Evolutionary conservation across 2,329 filamentous ascomycete species (phyloP).

Genomic region (Ascochyta clinopodiicola): DNA sequence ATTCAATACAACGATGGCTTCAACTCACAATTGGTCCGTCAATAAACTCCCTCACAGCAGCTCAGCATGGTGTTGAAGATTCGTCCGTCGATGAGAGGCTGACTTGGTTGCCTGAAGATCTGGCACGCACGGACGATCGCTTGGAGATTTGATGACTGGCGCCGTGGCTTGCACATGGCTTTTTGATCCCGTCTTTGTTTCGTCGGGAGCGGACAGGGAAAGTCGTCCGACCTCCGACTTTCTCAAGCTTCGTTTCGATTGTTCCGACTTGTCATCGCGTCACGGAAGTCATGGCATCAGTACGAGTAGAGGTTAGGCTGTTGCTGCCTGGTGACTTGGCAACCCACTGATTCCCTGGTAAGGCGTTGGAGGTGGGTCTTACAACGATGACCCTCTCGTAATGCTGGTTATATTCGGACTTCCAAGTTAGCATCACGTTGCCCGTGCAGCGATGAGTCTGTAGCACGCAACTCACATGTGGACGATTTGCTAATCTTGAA

Average conservation of each 20-base stretch:
- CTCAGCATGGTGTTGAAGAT: slow-evolving; percentile 5
- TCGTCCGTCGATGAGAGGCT: slow-evolving; percentile 12
- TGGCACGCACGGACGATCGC: slow-evolving; percentile 2
- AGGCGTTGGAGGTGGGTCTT: not conserved
- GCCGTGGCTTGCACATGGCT: slow-evolving; percentile 12
- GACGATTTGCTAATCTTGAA: not conserved
- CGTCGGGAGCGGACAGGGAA: slow-evolving; percentile 2
- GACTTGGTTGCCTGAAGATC: slow-evolving; percentile 16
- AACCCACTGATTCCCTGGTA: not conserved
- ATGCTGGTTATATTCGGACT: not conserved
- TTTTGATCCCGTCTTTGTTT: slow-evolving; percentile 5
- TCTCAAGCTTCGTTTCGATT: not conserved
- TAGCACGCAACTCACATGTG: not conserved
- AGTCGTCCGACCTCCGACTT: slow-evolving; percentile 11
- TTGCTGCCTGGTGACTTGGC: slow-evolving; percentile 3
- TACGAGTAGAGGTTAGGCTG: not conserved
- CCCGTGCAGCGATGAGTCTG: not conserved
- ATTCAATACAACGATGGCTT: not conserved
- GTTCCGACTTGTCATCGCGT: slow-evolving; percentile 10
- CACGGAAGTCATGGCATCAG: not conserved
- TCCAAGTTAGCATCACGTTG: not conserved
- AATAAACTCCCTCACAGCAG: not conserved
- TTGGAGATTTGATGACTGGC: slow-evolving; percentile 5
- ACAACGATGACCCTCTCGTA: not conserved
- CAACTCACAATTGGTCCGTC: not conserved